Evolutionary conservation across 2,329 filamentous ascomycete species (phyloP).

Genomic region (Colletotrichum chlorophyti): DNA sequence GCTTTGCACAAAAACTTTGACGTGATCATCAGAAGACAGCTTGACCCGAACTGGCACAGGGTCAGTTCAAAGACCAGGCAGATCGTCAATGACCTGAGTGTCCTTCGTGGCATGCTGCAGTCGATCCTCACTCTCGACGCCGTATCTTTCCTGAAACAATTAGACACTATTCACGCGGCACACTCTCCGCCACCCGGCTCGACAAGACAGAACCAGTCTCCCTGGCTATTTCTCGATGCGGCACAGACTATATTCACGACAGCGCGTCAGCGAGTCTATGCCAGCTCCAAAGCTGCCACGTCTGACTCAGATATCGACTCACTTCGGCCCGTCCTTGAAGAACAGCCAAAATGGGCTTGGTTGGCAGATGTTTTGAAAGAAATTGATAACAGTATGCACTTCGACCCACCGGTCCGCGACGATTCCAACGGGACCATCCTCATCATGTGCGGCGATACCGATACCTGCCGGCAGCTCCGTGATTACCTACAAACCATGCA

Average conservation of each 20-base stretch:
- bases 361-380: constrained; percentile 91
- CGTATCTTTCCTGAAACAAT: constrained; percentile 88
- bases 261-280: constrained; percentile 86
- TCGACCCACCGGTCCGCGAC: constrained; percentile 77
- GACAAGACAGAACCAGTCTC: constrained; percentile 86
- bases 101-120: constrained; percentile 83
- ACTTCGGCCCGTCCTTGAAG: constrained; percentile 83
- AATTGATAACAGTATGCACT: constrained; percentile 88
- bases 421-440: constrained; percentile 91
- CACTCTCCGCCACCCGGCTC: constrained; percentile 89
- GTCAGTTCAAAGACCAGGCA: constrained; percentile 95
- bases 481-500: constrained; percentile 95
- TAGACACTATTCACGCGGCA: constrained; percentile 92
- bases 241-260: constrained; percentile 94
- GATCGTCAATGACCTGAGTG: constrained; percentile 87
- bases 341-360: constrained; percentile 91
- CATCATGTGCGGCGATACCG: constrained; percentile 92
- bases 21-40: constrained; percentile 82
- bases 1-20: constrained; percentile 94
- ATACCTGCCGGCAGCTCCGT: constrained; percentile 84
- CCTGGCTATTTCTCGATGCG: constrained; percentile 95
- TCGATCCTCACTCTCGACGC: constrained; percentile 85
- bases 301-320: constrained; percentile 60
- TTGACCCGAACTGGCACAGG: constrained; percentile 97
- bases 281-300: constrained; percentile 58